phyloP scores from a whole-genome alignment of 2,329 filamentous ascomycete species.

The Amesomyces nigricolor region DNA sequence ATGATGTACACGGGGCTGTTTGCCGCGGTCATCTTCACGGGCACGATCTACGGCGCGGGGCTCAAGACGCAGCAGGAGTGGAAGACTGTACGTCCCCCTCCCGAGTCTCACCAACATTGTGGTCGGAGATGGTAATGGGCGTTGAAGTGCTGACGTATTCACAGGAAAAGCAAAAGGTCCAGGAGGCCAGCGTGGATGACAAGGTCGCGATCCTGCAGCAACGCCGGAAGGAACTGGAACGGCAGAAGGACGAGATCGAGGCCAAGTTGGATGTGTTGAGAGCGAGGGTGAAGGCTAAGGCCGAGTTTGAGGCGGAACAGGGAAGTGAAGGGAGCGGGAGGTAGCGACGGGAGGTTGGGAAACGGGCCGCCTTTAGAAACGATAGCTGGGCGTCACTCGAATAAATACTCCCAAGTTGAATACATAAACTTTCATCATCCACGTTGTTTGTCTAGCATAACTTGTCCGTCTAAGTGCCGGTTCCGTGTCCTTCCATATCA shows the following conservation, averaged over 20 bases:
- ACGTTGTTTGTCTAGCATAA: conserved; percentile 5
- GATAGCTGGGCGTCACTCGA: background rate
- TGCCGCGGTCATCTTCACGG: conserved; percentile 29
- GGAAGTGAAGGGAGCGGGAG: background rate
- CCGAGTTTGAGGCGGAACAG: background rate
- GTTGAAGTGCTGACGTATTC: background rate
- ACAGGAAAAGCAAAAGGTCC: conserved; percentile 23
- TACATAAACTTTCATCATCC: background rate
- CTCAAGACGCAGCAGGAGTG: conserved; percentile 30
- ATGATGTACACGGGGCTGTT: conserved; percentile 27
- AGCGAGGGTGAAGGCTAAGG: conserved; percentile 25
- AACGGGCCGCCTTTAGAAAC: no score
- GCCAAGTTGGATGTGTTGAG: conserved; percentile 29
- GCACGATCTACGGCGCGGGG: conserved; percentile 31
- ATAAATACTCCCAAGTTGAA: background rate
- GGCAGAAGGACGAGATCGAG: conserved; percentile 28
- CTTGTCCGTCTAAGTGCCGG: background rate
- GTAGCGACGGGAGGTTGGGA: background rate
- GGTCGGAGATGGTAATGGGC: no score
- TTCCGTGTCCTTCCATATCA: conserved; percentile 3
- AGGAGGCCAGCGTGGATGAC: conserved; percentile 27
- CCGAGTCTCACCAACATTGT: background rate
- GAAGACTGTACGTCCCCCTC: conserved; percentile 20
- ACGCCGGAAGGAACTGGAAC: conserved; percentile 25
- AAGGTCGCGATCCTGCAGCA: conserved; percentile 30